Base-by-base conservation (phyloP, 2,329 filamentous ascomycete genomes). In the Penicillium palitans region DNA sequence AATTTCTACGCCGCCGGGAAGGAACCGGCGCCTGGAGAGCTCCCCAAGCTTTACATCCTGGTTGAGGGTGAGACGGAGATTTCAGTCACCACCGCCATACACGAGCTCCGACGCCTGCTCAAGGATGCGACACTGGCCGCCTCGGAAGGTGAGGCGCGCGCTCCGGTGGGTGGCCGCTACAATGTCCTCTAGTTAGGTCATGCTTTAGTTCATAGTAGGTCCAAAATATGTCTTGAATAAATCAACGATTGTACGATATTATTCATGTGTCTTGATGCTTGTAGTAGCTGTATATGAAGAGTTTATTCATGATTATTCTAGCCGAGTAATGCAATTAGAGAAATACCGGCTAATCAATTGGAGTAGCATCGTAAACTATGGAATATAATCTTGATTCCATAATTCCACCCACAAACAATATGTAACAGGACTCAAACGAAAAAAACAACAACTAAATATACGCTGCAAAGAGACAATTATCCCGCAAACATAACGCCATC, bases 11-110 rank as follows among this genome's bases (percentile, higher is more conserved):
- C 88, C 1, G 71, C 86, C 2, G 93, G 92, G 64, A 96, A 96
- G 73, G 88, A 91, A 65, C 91, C 91, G 2, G 85, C 83, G 8
- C 75, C 88, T 0, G 87, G 85, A 37, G 89, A 88, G 55, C 87
- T 92, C 66, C 90, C 95, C n/a, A 98, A 98, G 80, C 80, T 99
- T 68, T 99, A 98, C 74, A 97, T 99, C 69, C 84, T 99, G 60
- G 96, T 99, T 57, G 95, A 99, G 74, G 95, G 95, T 42, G 95
- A 99, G 70, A 98, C 95, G 0, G 95, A 99, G 76, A 81, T 96
- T 53, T 88, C 92, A 33, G 95, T 99, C 29, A 90, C 90, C 52
- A 89, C 90, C 69, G 95, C 95, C 2, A 91, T 99, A 84, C 86
- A 87, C 66, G 93, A 98, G 77, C 82, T 99, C 64, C 93, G 92